Conservation (phyloP, 176 grass and related monocot species). For the Hordeum marinum region DNA sequence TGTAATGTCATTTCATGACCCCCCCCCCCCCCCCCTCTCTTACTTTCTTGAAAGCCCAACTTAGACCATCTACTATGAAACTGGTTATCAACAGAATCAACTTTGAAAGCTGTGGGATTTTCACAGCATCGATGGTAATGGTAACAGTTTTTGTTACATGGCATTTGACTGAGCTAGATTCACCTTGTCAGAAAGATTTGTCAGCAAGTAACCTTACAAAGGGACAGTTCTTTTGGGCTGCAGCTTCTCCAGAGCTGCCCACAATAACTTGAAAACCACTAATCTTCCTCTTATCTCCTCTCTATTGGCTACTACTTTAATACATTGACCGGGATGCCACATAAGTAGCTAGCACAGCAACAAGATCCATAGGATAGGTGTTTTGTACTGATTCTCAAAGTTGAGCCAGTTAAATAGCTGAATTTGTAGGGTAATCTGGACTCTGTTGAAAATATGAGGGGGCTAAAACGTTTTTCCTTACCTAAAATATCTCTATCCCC, state of each 20-base stretch:
- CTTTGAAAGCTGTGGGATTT: background rate
- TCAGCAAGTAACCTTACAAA: background rate
- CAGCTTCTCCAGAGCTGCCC: no score
- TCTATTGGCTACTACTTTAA: background rate
- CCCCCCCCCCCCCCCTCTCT: background rate
- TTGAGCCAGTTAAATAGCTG: background rate
- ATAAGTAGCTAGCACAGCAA: background rate
- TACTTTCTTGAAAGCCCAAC: background rate
- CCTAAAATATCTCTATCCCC: background rate
- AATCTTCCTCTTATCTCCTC: background rate
- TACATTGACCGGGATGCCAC: background rate
- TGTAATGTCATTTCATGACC: background rate
- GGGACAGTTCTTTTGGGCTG: no score
- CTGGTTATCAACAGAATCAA: background rate
- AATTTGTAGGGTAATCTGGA: background rate
- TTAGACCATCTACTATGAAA: background rate
- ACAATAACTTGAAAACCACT: no score
- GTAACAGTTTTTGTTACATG: background rate
- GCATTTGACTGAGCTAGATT: background rate
- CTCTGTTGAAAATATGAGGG: background rate
- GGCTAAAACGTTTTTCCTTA: background rate
- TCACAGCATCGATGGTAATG: background rate
- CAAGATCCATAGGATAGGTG: background rate
- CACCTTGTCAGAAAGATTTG: background rate
- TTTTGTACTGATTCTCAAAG: background rate